A percentile compares a stretch with the other conserved stretches of the same genome.
These are phyloP conservation scores for Poronia punctata DNA, from an alignment of 495 filamentous ascomycete genomes.

Conservation along the genomic window DNA sequence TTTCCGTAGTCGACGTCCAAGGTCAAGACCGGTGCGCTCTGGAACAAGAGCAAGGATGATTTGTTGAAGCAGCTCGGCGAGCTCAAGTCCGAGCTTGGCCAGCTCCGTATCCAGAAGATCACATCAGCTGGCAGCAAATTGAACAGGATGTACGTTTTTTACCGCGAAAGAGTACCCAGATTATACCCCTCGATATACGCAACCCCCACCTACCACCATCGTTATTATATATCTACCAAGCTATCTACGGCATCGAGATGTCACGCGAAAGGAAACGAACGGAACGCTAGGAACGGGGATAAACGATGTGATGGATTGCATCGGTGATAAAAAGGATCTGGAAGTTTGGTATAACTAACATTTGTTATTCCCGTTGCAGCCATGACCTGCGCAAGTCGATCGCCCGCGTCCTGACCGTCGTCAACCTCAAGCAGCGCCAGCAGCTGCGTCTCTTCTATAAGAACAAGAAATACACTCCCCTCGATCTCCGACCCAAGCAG, in stretches of 20 bases:
- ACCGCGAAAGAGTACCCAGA: background rate
- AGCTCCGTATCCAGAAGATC: slow-evolving; percentile 96
- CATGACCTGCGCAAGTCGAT: slow-evolving; percentile 99
- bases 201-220: slow-evolving; percentile 9
- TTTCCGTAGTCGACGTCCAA: slow-evolving; percentile 68
- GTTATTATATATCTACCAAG: slow-evolving; percentile 5
- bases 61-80: slow-evolving; percentile 87
- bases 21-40: slow-evolving; percentile 91
- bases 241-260: too few relatives aligned
- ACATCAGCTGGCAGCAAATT: slow-evolving; percentile 87
- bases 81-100: slow-evolving; percentile 88
- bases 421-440: slow-evolving; percentile 96
- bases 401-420: slow-evolving; percentile 94
- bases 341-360: slow-evolving; percentile 2
- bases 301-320: too few relatives aligned
- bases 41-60: slow-evolving; percentile 98
- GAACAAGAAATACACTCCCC: slow-evolving; percentile 96
- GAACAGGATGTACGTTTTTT: slow-evolving; percentile 79
- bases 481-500: slow-evolving; percentile 94
- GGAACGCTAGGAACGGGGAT: too few relatives aligned
- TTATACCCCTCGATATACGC: slow-evolving; percentile 9
- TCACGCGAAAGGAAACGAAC: too few relatives aligned
- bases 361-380: slow-evolving; percentile 38
- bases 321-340: background rate
- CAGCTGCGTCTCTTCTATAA: slow-evolving; percentile 99